phyloP scores from a whole-genome alignment of 805 yeast genomes.

The Yarrowia osloensis region DNA sequence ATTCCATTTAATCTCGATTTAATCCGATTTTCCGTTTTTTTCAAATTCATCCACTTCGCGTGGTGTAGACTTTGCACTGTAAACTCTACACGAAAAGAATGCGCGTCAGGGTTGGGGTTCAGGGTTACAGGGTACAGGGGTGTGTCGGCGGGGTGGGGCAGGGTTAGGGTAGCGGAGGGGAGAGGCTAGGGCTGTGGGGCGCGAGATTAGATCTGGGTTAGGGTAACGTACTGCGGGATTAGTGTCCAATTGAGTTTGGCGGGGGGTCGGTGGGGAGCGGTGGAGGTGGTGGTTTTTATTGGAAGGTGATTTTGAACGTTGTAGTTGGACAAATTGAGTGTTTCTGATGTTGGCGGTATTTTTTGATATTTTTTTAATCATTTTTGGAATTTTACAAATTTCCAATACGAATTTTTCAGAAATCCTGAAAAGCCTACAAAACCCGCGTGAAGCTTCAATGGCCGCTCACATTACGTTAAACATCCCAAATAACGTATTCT shows the following conservation, averaged over 20 bases:
- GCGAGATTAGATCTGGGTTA: not conserved
- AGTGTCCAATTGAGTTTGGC: not conserved
- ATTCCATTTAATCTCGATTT: not conserved
- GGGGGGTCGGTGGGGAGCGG: too few species aligned
- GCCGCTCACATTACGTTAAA: too few species aligned
- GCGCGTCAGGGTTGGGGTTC: conserved; percentile 15
- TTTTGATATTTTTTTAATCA: too few species aligned
- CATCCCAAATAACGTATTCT: too few species aligned
- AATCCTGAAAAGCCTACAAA: too few species aligned
- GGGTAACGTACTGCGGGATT: not conserved
- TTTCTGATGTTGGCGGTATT: too few species aligned
- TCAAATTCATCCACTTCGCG: not conserved
- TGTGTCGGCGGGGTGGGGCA: not conserved
- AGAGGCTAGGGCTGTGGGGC: not conserved
- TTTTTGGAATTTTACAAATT: too few species aligned
- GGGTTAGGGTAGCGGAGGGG: not conserved
- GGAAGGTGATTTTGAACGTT: too few species aligned
- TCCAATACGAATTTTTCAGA: too few species aligned
- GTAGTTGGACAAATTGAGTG: too few species aligned
- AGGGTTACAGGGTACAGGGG: conserved; percentile 13
- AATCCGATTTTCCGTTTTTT: not conserved
- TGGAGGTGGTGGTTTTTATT: too few species aligned
- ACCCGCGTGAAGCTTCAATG: too few species aligned
- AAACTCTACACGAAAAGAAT: conserved; percentile 24
- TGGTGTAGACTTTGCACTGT: conserved; percentile 7